Evolutionary conservation across 2,329 filamentous ascomycete species (phyloP), one percentile per base, ranked within the genome.

Genomic region (Colletotrichum siamense): DNA sequence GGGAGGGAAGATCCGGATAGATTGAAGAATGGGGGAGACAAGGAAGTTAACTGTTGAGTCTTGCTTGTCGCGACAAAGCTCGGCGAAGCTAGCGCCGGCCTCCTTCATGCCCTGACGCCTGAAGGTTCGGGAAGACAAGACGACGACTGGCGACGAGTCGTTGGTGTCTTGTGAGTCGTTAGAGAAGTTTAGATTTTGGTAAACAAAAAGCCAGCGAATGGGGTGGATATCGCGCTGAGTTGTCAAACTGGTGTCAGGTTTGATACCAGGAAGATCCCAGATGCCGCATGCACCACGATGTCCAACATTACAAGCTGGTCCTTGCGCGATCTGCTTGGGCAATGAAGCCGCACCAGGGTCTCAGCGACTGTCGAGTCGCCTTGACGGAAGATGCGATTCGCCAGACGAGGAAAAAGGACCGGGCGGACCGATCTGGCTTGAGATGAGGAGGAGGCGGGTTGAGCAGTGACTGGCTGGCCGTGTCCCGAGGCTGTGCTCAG

Each of bases 221-320:
- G 77, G 80, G 81, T 81, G 82, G 82, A 80, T 82, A 81, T 80
- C 79, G 77, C 75, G 79, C 78, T 82, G 82, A 83, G 81, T 84
- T 84, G 82, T 84, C 81, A 83, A 83, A 83, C 83, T 78, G 81
- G 79, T 78, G 81, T 83, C 81, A 83, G 79, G 83, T 80, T 79
- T 79, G 82, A 81, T 85, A 82, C 86, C 82, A 81, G 86, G 85
- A 84, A 80, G 81, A 87, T 84, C 86, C 85, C 81, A 80, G 85
- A 78, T 81, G 76, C 75, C 79, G 83, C 81, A 82, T 84, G 83
- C 82, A 83, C 80, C 80, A 82, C 65, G 69, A 82, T 80, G 80
- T 81, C 83, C 81, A 82, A 82, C 81, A 82, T 83, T 82, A 85
- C 82, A 85, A 84, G 84, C 85, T 83, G 82, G 82, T 82, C 83